Conservation (phyloP, 176 grass and related monocot genomes). For the Miscanthus lutarioriparius region DNA sequence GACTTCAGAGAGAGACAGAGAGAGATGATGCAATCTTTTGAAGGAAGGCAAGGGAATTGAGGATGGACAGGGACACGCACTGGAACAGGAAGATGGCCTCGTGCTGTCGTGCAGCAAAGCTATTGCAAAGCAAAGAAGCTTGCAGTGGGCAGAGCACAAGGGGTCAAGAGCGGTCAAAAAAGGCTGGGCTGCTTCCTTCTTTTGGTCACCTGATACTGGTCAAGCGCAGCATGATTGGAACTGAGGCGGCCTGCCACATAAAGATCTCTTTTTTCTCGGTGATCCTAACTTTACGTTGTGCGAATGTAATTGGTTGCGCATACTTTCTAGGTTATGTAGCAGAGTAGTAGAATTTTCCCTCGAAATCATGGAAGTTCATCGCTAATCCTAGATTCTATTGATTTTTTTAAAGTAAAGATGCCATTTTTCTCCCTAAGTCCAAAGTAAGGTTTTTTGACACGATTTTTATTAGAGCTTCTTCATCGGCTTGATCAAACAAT, state of each 20-base stretch:
- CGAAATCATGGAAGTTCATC: not conserved
- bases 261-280: constrained; percentile 3
- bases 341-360: not conserved
- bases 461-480: too few species aligned
- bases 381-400: not conserved
- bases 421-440: not conserved
- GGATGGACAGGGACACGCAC: not conserved
- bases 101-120: constrained; percentile 1
- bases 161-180: constrained; percentile 37
- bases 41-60: not conserved
- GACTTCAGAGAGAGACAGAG: not conserved
- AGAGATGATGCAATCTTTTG: not conserved
- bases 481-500: too few species aligned
- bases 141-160: constrained; percentile 18
- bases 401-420: not conserved
- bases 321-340: not conserved
- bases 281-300: not conserved
- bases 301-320: not conserved
- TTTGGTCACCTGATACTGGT: constrained; percentile 40
- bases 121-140: not conserved
- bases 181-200: constrained; percentile 18
- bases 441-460: too few species aligned
- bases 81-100: not conserved
- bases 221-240: constrained; percentile 47
- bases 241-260: constrained; percentile 15